Evolutionary conservation across 805 yeast genomes (phyloP).

Genomic region (Ogataea ganodermae): DNA sequence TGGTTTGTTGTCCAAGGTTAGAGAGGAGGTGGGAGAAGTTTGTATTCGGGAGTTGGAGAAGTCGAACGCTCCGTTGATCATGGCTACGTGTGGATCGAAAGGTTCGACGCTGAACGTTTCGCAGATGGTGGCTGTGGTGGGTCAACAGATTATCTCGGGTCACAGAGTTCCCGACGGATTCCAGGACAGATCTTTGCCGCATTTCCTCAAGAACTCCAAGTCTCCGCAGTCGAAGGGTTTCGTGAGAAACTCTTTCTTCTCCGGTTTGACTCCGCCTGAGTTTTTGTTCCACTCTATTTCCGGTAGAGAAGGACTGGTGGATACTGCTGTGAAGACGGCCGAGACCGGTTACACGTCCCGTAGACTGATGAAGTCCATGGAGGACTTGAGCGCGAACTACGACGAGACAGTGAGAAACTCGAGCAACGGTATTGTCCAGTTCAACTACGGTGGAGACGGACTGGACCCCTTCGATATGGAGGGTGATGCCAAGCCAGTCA

Average conservation of each 20-base stretch:
- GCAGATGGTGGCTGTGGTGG: slow-evolving; percentile 99
- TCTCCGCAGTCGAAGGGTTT: slow-evolving; percentile 98
- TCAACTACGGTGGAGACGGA: slow-evolving; percentile 98
- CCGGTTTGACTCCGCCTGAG: slow-evolving; percentile 95
- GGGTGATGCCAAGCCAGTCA: slow-evolving; percentile 96
- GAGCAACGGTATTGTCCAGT: slow-evolving; percentile 94
- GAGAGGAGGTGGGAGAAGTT: slow-evolving; percentile 98
- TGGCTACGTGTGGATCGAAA: slow-evolving; percentile 99
- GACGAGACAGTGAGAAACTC: slow-evolving; percentile 96
- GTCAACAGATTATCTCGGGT: slow-evolving; percentile 98
- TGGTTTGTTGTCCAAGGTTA: slow-evolving; percentile 91
- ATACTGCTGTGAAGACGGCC: slow-evolving; percentile 99
- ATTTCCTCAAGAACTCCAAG: slow-evolving; percentile 91
- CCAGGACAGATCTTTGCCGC: slow-evolving; percentile 97
- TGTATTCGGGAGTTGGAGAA: slow-evolving; percentile 90
- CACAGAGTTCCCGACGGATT: slow-evolving; percentile 99
- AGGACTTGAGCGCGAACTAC: slow-evolving; percentile 90
- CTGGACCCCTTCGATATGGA: slow-evolving; percentile 99
- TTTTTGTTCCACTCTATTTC: slow-evolving; percentile 98
- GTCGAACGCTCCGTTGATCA: slow-evolving; percentile 92
- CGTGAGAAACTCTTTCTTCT: slow-evolving; percentile 91
- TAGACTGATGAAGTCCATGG: slow-evolving; percentile 95
- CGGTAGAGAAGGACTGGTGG: slow-evolving; percentile 99
- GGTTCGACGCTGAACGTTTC: slow-evolving; percentile 98
- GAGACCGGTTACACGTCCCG: slow-evolving; percentile 99